Conservation (phyloP, 2,329 filamentous ascomycete genomes). For the Zymoseptoria tritici region DNA sequence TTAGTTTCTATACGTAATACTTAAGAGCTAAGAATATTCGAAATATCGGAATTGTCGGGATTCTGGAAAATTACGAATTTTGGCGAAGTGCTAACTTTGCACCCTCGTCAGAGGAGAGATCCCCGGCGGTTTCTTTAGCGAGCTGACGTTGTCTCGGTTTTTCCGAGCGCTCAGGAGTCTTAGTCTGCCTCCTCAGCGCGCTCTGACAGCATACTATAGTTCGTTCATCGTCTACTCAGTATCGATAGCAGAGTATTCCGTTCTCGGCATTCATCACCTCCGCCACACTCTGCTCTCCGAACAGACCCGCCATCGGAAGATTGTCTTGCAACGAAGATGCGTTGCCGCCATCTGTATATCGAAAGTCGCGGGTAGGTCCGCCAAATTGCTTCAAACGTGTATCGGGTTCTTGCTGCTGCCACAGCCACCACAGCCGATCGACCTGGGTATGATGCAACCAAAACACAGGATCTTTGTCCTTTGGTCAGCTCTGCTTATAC, state of each 20-base stretch:
- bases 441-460: conserved; percentile 24
- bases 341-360: background rate
- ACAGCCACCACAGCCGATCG: conserved; percentile 21
- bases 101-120: too few species aligned
- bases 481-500: too few species aligned
- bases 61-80: too few species aligned
- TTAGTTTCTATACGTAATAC: too few species aligned
- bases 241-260: conserved; percentile 19
- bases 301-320: conserved; percentile 14
- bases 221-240: conserved; percentile 5
- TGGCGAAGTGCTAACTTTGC: too few species aligned
- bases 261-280: conserved; percentile 18
- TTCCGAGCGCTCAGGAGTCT: too few species aligned
- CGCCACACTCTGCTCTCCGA: conserved; percentile 10
- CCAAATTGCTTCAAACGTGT: conserved; percentile 6
- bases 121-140: too few species aligned
- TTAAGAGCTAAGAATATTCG: too few species aligned
- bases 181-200: too few species aligned
- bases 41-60: too few species aligned
- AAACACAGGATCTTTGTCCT: conserved; percentile 20
- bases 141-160: too few species aligned
- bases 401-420: conserved; percentile 16
- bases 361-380: conserved; percentile 10
- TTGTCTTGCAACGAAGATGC: conserved; percentile 11
- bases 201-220: too few species aligned